Evolutionary conservation across 164 flowering plant species (phyloP).

Genomic region (Magnolia changhungtana): DNA sequence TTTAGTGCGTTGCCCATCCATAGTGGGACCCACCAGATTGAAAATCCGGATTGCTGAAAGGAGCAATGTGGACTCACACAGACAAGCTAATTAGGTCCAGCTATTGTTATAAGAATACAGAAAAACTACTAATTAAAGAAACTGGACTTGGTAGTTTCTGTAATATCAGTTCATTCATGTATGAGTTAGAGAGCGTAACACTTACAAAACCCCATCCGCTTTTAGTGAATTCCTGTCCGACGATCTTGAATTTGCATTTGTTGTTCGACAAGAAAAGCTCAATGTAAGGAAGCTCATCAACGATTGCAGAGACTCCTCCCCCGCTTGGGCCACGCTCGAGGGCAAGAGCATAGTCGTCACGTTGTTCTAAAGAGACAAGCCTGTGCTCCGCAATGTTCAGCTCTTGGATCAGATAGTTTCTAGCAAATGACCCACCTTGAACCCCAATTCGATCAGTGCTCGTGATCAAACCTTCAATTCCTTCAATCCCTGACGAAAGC

Average conservation of each 20-base stretch:
- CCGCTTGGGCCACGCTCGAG: conserved; percentile 56
- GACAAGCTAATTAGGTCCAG: not conserved
- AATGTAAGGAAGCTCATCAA: conserved; percentile 87
- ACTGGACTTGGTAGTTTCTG: too few species aligned
- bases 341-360: conserved; percentile 44
- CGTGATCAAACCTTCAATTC: conserved; percentile 67
- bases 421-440: conserved; percentile 86
- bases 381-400: conserved; percentile 64
- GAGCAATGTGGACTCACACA: not conserved
- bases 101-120: not conserved
- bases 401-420: conserved; percentile 62
- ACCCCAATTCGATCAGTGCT: conserved; percentile 66
- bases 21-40: not conserved
- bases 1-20: not conserved
- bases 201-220: conserved; percentile 99
- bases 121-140: not conserved
- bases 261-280: conserved; percentile 55
- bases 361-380: conserved; percentile 34
- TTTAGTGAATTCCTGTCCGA: conserved; percentile 85
- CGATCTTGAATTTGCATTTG: conserved; percentile 56
- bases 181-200: conserved; percentile 6
- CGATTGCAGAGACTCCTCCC: conserved; percentile 91
- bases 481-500: conserved; percentile 66
- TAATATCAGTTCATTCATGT: not conserved
- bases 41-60: not conserved